These are phyloP conservation scores for Calonectria pteridis DNA, from an alignment of 2,329 filamentous ascomycete genomes.

Conservation along the genomic window DNA sequence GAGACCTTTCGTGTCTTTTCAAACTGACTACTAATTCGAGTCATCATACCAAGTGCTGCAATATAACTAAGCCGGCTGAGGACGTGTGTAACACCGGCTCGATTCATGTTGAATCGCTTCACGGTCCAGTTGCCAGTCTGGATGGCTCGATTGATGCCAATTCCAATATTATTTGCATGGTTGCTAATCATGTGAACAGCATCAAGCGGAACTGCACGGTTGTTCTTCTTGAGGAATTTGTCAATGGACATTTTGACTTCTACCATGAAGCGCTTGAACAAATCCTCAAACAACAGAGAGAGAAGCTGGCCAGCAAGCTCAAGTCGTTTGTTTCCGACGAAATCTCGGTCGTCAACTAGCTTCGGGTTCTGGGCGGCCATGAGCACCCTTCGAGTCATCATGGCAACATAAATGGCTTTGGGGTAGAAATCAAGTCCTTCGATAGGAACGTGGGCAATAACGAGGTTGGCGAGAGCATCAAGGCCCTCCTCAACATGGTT, in stretches of 20 bases:
- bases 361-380: constrained; percentile 93
- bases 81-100: constrained; percentile 96
- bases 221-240: constrained; percentile 94
- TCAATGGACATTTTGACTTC: constrained; percentile 95
- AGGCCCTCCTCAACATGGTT: constrained; percentile 93
- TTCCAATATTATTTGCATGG: constrained; percentile 88
- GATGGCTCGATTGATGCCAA: constrained; percentile 95
- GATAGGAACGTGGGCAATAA: constrained; percentile 95
- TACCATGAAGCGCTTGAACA: constrained; percentile 95
- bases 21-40: constrained; percentile 96
- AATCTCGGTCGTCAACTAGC: constrained; percentile 95
- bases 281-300: constrained; percentile 93
- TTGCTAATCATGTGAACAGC: constrained; percentile 86
- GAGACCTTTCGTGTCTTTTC: constrained; percentile 98
- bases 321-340: constrained; percentile 96
- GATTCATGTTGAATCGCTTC: constrained; percentile 98
- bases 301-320: constrained; percentile 95
- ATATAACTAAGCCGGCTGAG: constrained; percentile 97
- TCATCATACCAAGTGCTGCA: constrained; percentile 99
- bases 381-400: constrained; percentile 96
- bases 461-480: constrained; percentile 90
- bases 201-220: constrained; percentile 89
- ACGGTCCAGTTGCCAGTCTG: constrained; percentile 98
- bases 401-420: constrained; percentile 96
- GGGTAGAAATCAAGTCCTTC: constrained; percentile 93